phyloP scores from a whole-genome alignment of 352 stramenopile species.

The Pythium myriotylum region DNA sequence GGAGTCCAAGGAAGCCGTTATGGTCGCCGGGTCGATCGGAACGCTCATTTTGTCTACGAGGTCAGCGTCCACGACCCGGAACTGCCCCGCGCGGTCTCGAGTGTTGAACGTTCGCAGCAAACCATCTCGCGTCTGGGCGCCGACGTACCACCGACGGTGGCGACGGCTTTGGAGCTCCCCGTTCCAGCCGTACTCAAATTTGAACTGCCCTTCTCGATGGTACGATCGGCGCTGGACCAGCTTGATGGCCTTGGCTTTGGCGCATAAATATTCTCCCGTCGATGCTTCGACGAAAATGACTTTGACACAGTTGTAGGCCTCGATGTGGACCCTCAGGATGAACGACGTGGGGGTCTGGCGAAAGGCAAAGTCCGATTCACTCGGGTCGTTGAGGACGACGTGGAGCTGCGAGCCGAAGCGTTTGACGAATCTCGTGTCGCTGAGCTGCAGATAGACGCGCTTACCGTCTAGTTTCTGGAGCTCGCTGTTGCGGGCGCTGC shows the following conservation, averaged over 20 bases:
- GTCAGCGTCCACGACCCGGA: conserved; percentile 68
- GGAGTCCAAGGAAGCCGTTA: not conserved
- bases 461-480: conserved; percentile 41
- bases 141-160: conserved; percentile 69
- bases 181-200: conserved; percentile 69
- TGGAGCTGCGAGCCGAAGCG: conserved; percentile 53
- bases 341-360: conserved; percentile 61
- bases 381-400: conserved; percentile 58
- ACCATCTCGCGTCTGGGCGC: conserved; percentile 64
- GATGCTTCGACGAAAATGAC: conserved; percentile 49
- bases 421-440: conserved; percentile 52
- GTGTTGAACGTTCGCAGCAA: conserved; percentile 65
- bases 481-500: conserved; percentile 34
- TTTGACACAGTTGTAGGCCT: conserved; percentile 60
- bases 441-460: conserved; percentile 55
- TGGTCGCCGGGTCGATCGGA: conserved; percentile 28
- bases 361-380: conserved; percentile 64
- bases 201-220: conserved; percentile 66
- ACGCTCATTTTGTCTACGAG: conserved; percentile 48
- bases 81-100: conserved; percentile 50
- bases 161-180: conserved; percentile 72
- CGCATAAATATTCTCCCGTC: conserved; percentile 47
- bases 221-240: conserved; percentile 42
- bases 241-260: conserved; percentile 58
- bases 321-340: conserved; percentile 37